Evolutionary conservation across 2,329 filamentous ascomycete genomes (phyloP).

Genomic region (Ceratocystis colombiana): DNA sequence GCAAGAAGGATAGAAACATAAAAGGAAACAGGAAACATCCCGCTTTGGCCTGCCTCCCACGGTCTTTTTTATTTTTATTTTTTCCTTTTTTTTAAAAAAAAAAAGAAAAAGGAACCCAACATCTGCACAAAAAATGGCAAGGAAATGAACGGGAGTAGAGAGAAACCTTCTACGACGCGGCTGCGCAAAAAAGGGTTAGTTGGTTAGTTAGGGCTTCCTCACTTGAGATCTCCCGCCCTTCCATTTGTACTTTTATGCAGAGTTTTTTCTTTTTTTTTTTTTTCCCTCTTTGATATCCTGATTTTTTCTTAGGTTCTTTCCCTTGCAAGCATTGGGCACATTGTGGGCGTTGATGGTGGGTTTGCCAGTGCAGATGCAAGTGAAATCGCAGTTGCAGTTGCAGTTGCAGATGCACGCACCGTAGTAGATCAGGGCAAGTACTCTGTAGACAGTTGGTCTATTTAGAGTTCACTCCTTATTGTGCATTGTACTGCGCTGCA

Average conservation of each 20-base stretch:
- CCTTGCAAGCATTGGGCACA: background rate
- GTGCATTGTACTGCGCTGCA: background rate
- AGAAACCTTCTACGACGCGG: background rate
- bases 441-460: slow-evolving; percentile 10
- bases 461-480: slow-evolving; percentile 9
- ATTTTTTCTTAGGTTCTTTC: background rate
- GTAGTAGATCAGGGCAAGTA: slow-evolving; percentile 13
- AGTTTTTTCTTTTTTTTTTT: background rate
- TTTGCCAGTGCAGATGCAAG: background rate
- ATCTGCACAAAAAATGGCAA: background rate
- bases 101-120: background rate
- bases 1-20: background rate
- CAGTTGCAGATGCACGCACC: background rate
- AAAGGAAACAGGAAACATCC: background rate
- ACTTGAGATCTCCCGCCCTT: too few relatives aligned
- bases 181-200: background rate
- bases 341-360: background rate
- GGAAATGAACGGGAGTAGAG: background rate
- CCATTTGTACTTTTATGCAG: background rate
- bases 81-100: background rate
- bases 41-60: background rate
- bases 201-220: background rate
- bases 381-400: background rate
- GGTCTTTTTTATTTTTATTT: too few relatives aligned
- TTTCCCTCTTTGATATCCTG: background rate